A percentile compares a stretch with the other conserved stretches of the same genome.
Evolutionary conservation across 1,284 basidiomycete species (phyloP).

Genomic region (Phylloboletellus chloephorus): DNA sequence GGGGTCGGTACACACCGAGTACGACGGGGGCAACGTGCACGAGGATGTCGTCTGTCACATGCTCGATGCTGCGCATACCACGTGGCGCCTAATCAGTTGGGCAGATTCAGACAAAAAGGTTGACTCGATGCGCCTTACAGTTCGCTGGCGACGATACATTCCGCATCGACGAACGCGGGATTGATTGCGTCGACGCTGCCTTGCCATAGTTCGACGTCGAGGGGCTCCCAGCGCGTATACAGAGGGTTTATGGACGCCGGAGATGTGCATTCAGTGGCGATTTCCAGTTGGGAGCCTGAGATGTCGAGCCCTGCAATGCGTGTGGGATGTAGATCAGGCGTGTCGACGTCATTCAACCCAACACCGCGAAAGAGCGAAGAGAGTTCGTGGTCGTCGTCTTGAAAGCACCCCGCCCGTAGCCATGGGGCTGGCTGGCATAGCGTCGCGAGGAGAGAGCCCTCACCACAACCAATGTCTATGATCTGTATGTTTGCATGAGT

Average conservation of each 20-base stretch:
- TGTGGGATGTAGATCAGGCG: conserved; percentile 54
- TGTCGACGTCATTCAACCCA: conserved; percentile 37
- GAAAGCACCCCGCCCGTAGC: conserved; percentile 38
- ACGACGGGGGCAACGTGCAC: conserved; percentile 74
- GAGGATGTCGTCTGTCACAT: conserved; percentile 69
- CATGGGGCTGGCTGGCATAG: conserved; percentile 70
- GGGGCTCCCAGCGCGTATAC: conserved; percentile 64
- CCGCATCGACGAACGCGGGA: conserved; percentile 63
- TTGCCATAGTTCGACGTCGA: conserved; percentile 73
- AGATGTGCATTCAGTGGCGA: conserved; percentile 45
- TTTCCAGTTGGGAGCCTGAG: conserved; percentile 43
- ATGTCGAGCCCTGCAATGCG: conserved; percentile 69
- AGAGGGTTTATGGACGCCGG: conserved; percentile 33
- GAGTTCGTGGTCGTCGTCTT: conserved; percentile 18
- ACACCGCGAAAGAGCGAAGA: conserved; percentile 24
- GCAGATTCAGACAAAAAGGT: background rate
- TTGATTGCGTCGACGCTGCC: conserved; percentile 80
- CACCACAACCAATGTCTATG: conserved; percentile 76
- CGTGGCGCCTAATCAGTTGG: conserved; percentile 6
- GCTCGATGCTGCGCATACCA: conserved; percentile 68
- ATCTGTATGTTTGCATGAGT: conserved; percentile 41
- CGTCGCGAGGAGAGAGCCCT: conserved; percentile 64
- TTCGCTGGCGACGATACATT: conserved; percentile 85
- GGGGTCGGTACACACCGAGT: conserved; percentile 80
- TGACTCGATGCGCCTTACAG: conserved; percentile 50